Percentiles rank a stretch among this genome's conserved stretches.
Evolutionary conservation across 495 filamentous ascomycete genomes (phyloP).

Genomic region (Sordaria brevicollis): DNA sequence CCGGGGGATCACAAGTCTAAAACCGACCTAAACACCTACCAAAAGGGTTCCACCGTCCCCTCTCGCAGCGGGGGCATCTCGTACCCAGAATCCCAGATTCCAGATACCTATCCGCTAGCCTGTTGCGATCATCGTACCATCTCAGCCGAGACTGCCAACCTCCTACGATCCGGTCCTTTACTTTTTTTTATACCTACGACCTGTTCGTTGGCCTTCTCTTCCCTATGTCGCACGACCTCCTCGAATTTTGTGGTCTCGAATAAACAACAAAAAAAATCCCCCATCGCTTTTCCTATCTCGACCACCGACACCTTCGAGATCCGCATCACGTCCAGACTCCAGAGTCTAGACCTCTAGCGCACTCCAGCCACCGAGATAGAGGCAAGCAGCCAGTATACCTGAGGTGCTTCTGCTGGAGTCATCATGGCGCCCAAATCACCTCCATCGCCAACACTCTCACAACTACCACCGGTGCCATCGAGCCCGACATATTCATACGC

Average conservation of each 20-base stretch:
- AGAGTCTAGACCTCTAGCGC: background rate
- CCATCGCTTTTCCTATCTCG: background rate
- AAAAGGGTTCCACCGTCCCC: background rate
- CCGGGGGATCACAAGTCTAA: background rate
- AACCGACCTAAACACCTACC: background rate
- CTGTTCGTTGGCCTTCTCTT: background rate
- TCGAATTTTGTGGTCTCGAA: background rate
- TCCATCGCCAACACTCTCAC: slow-evolving; percentile 37
- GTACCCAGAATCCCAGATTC: background rate
- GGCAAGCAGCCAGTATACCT: background rate
- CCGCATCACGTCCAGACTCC: background rate
- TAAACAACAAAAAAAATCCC: background rate
- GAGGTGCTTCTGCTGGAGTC: background rate
- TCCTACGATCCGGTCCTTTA: background rate
- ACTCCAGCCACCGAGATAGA: background rate
- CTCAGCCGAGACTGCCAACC: background rate
- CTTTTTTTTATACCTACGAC: background rate
- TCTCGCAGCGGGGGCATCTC: background rate
- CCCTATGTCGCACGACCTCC: background rate
- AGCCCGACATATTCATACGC: slow-evolving; percentile 53
- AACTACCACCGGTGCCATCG: slow-evolving; percentile 42
- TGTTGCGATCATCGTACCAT: background rate
- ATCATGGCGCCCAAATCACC: slow-evolving; percentile 19
- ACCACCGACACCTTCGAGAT: background rate
- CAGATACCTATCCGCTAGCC: background rate